phyloP scores from a whole-genome alignment of 495 filamentous ascomycete genomes.

The Aspergillus haitiensis region DNA sequence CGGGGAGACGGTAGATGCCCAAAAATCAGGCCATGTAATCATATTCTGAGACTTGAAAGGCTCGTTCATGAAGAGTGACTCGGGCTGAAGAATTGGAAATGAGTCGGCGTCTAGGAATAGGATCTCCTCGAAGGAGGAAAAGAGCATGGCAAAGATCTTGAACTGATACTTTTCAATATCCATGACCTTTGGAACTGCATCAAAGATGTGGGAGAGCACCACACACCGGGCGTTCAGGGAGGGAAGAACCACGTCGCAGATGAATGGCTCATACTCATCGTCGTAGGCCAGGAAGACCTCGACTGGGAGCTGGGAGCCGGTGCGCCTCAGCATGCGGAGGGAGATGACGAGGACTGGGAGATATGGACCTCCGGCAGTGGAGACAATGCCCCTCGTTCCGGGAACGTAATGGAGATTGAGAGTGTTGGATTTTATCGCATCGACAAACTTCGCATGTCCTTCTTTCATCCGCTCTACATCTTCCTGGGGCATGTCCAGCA shows the following conservation, averaged over 20 bases:
- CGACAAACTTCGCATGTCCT: constrained; percentile 39
- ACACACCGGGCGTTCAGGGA: constrained; percentile 51
- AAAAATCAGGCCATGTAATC: constrained; percentile 59
- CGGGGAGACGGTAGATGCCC: constrained; percentile 48
- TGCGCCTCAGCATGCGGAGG: constrained; percentile 52
- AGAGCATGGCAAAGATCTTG: constrained; percentile 55
- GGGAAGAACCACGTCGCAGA: constrained; percentile 52
- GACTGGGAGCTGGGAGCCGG: constrained; percentile 53
- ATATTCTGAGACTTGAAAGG: constrained; percentile 48
- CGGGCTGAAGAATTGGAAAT: constrained; percentile 50
- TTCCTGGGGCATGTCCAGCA: constrained; percentile 32
- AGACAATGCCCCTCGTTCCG: constrained; percentile 47
- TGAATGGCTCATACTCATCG: constrained; percentile 45
- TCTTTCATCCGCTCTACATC: constrained; percentile 34
- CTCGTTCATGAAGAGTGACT: constrained; percentile 43
- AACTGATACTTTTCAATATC: constrained; percentile 50
- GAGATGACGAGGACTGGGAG: constrained; percentile 48
- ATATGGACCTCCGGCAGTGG: constrained; percentile 38
- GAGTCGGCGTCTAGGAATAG: constrained; percentile 57
- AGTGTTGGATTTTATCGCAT: constrained; percentile 32
- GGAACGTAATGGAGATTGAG: constrained; percentile 39
- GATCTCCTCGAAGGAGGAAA: constrained; percentile 55
- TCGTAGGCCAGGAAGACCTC: constrained; percentile 53
- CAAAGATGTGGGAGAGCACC: constrained; percentile 38
- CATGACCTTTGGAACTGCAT: constrained; percentile 26